phyloP scores from a whole-genome alignment of 768 basidiomycete genomes.

The Boletus rubroflammeus region DNA sequence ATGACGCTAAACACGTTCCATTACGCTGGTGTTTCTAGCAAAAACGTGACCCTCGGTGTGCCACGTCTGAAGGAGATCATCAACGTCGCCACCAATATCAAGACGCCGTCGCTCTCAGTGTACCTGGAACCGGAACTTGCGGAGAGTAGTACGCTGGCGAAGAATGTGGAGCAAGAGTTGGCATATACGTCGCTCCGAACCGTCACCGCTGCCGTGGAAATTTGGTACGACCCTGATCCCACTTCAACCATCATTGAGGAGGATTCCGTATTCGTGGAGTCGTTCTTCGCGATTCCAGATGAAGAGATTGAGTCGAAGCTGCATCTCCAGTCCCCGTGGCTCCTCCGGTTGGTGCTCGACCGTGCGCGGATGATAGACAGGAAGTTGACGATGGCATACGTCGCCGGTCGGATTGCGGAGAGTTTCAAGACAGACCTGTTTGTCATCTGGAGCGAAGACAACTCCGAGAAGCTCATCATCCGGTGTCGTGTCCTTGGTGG shows the following conservation, averaged over 20 bases:
- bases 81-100: conserved; percentile 98
- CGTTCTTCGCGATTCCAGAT: conserved; percentile 99
- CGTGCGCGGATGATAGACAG: conserved; percentile 98
- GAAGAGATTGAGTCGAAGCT: conserved; percentile 91
- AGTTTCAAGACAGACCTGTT: conserved; percentile 95
- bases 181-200: conserved; percentile 93
- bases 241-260: conserved; percentile 93
- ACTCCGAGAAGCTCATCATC: conserved; percentile 94
- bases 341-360: conserved; percentile 94
- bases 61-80: conserved; percentile 99
- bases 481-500: conserved; percentile 91
- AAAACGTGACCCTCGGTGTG: conserved; percentile 99
- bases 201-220: conserved; percentile 92
- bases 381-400: conserved; percentile 91
- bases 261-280: conserved; percentile 92
- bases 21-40: conserved; percentile 99
- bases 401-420: conserved; percentile 89
- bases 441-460: conserved; percentile 99
- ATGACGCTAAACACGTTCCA: conserved; percentile 99
- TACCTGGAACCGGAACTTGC: conserved; percentile 77
- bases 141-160: conserved; percentile 59
- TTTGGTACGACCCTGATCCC: conserved; percentile 96
- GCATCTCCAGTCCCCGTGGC: conserved; percentile 92
- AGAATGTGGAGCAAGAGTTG: conserved; percentile 88
- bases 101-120: conserved; percentile 94